Base-by-base conservation (phyloP, 1,139 yeast species). In the Meyerozyma smithsonii region DNA sequence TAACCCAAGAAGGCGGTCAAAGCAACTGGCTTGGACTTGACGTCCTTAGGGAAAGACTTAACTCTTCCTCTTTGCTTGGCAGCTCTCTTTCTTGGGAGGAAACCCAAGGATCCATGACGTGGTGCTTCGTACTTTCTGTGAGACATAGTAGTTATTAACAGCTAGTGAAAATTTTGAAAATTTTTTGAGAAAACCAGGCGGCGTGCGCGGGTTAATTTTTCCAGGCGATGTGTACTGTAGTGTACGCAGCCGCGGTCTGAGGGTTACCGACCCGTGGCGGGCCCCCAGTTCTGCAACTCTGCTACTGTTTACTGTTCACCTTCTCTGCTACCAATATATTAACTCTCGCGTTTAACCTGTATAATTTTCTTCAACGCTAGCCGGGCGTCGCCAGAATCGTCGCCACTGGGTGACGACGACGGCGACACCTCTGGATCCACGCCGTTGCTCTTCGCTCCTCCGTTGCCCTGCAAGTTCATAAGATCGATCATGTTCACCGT, bases 71-170 rank as follows among this genome's bases (percentile, higher is more conserved):
- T 87, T 80, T 88, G 94, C 72, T 86, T 81, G 74, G 95, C 83
- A 67, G 98, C 94, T 83, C 98, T 89, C 96, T 90, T 90, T 84
- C 96, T 87, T 84, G 97, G 97, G 82, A 74, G 76, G 96, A 89
- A 92, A 69, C 97, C 98, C 73, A 92, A 81, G 74, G 96, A 92
- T 77, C 98, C 99, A 89, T 92, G 97, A 82, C 99, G 89, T 80
- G 99, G 98, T 64, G 95, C 96, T 87, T 92, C 97, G 94, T 69
- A 92, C 84, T 92, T 92, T 85, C 98, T 87, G 92, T 92, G 98
- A 74, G 98, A 92, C 98, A 92, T 92, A 42, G 43, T 46, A 50
- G 56, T 54, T 54, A 54, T 52, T 49, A 56, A 58, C 60, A 56
- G 52, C 62, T 55, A 35, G 51, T 26, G 30, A 26, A 26, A 26